Conservation (phyloP, 192 early-diverging fungal genomes). For the Coemansia sp. region DNA sequence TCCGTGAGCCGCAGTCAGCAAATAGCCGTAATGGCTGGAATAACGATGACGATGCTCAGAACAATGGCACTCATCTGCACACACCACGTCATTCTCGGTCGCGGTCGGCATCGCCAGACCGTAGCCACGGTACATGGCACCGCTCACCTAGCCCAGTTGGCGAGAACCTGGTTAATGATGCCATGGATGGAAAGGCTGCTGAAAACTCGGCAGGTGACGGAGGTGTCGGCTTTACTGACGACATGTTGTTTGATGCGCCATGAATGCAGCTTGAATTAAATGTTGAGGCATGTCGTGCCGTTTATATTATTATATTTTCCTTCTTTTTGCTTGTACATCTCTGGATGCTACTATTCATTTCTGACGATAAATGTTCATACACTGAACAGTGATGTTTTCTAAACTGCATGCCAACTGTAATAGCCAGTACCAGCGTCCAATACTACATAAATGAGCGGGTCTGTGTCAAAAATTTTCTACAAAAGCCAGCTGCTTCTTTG, state of each 20-base stretch:
- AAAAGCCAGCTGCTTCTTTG: background rate
- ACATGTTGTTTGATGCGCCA: conserved; percentile 19
- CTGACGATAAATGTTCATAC: background rate
- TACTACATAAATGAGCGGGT: background rate
- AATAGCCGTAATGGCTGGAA: background rate
- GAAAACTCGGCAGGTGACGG: background rate
- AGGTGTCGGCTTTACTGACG: conserved; percentile 12
- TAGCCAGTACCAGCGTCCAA: background rate
- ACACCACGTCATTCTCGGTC: conserved; percentile 8
- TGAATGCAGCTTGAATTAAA: background rate
- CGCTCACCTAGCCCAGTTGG: conserved; percentile 1
- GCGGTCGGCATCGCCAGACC: conserved; percentile 8
- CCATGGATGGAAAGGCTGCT: background rate
- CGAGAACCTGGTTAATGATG: conserved; percentile 6
- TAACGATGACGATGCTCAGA: background rate
- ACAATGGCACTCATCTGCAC: background rate
- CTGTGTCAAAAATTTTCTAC: background rate
- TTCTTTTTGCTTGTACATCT: background rate
- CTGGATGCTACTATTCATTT: background rate
- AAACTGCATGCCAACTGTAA: background rate
- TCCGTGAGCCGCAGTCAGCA: conserved; percentile 8
- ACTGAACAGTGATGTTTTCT: background rate
- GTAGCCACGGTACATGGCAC: conserved; percentile 3
- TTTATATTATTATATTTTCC: background rate
- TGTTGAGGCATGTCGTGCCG: background rate